These are phyloP conservation scores for Microbotryomycetes sp. DNA, from an alignment of 1,284 basidiomycete genomes.

Conservation along the genomic window DNA sequence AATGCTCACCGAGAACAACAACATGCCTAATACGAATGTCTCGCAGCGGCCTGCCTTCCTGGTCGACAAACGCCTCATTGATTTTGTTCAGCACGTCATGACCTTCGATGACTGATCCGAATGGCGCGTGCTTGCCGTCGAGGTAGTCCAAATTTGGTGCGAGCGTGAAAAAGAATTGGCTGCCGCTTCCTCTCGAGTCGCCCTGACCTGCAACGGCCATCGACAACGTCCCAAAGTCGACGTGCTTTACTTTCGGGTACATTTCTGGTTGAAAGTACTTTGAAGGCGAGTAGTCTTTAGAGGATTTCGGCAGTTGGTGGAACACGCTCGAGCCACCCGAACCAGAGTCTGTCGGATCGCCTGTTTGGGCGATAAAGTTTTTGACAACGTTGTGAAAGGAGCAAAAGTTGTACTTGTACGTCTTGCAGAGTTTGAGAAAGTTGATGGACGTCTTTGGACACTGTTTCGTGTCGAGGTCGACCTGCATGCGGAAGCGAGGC, in stretches of 20 bases:
- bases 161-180: constrained; percentile 94
- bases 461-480: constrained; percentile 71
- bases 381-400: constrained; percentile 98
- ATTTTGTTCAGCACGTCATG: constrained; percentile 85
- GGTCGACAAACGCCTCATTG: constrained; percentile 83
- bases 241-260: constrained; percentile 68
- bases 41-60: constrained; percentile 80
- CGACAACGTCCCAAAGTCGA: constrained; percentile 77
- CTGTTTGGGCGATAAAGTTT: constrained; percentile 90
- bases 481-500: constrained; percentile 37
- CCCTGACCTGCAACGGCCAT: constrained; percentile 82
- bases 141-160: constrained; percentile 81
- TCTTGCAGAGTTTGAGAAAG: constrained; percentile 93
- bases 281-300: constrained; percentile 31
- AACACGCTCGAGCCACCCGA: constrained; percentile 72
- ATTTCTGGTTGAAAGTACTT: constrained; percentile 82
- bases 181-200: constrained; percentile 74
- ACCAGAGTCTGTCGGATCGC: constrained; percentile 91
- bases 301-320: constrained; percentile 55
- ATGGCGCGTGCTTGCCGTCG: constrained; percentile 91
- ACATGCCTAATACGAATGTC: constrained; percentile 90
- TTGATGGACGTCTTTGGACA: constrained; percentile 89
- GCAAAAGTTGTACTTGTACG: constrained; percentile 92
- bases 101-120: constrained; percentile 92
- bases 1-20: constrained; percentile 69